These are phyloP conservation scores for Phytopythium vexans DNA, from an alignment of 352 stramenopile genomes.

Conservation along the genomic window DNA sequence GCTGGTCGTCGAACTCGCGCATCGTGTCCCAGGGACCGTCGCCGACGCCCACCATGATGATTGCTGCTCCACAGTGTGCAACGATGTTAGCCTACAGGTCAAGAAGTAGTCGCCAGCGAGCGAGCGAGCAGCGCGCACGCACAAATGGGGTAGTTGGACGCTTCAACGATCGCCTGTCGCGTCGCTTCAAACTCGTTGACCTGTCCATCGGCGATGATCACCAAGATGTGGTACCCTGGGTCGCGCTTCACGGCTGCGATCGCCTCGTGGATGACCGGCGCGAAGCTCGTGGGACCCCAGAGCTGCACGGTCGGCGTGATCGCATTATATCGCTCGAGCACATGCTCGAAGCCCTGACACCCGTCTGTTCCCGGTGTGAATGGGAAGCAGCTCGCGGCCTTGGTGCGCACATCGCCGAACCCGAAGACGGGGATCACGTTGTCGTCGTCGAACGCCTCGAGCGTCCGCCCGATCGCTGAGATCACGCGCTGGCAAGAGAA, in stretches of 20 bases:
- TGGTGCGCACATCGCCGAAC: slow-evolving; percentile 60
- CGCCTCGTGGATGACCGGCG: slow-evolving; percentile 58
- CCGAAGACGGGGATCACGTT: slow-evolving; percentile 72
- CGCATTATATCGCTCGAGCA: slow-evolving; percentile 57
- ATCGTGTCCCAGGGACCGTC: slow-evolving; percentile 68
- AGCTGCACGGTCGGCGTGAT: slow-evolving; percentile 55
- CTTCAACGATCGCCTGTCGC: slow-evolving; percentile 56
- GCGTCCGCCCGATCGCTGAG: slow-evolving; percentile 52
- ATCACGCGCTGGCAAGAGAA: slow-evolving; percentile 33
- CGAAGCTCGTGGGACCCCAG: slow-evolving; percentile 72
- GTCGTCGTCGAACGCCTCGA: slow-evolving; percentile 79
- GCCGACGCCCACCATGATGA: slow-evolving; percentile 51
- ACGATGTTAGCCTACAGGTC: not conserved
- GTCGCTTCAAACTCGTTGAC: slow-evolving; percentile 58
- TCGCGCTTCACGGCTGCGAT: slow-evolving; percentile 39
- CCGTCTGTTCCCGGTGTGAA: slow-evolving; percentile 28
- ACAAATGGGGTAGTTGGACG: slow-evolving; percentile 66
- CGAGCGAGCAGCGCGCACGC: slow-evolving; percentile 7
- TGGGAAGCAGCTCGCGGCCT: slow-evolving; percentile 46
- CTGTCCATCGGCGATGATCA: slow-evolving; percentile 68
- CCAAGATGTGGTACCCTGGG: slow-evolving; percentile 71
- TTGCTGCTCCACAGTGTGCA: slow-evolving; percentile 10
- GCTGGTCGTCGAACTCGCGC: slow-evolving; percentile 66
- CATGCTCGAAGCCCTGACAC: slow-evolving; percentile 54
- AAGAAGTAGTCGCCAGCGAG: too few species aligned